Percentiles rank a stretch among this genome's conserved stretches.
phyloP scores from a whole-genome alignment of 208 protist genomes.

The Leishmania tarentolae region DNA sequence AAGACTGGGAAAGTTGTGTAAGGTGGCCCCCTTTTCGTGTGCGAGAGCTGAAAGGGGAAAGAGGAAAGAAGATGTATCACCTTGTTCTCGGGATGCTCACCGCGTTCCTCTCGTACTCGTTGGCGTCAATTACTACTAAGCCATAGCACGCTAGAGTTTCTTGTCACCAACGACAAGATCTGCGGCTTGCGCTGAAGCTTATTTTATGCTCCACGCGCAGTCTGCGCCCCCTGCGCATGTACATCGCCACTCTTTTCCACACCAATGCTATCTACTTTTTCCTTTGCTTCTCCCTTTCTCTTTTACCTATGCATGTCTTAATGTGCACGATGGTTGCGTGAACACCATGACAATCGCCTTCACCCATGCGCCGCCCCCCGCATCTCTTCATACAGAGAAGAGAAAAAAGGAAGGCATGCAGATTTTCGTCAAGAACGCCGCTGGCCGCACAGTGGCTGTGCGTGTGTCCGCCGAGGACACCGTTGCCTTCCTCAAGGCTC shows the following conservation, averaged over 20 bases:
- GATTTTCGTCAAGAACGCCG: constrained; percentile 94
- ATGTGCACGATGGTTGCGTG: background rate
- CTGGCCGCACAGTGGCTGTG: constrained; percentile 90
- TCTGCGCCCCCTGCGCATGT: background rate
- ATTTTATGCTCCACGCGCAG: background rate
- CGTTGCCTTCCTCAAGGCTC: constrained; percentile 79
- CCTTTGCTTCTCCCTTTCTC: background rate
- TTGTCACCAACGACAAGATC: background rate
- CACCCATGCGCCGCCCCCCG: background rate
- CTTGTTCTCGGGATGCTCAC: background rate
- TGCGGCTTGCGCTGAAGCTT: background rate
- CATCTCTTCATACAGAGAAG: background rate
- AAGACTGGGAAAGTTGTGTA: background rate
- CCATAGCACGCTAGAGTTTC: background rate
- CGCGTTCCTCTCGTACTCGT: background rate
- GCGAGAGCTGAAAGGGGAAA: background rate
- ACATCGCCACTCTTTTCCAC: background rate
- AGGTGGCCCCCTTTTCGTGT: background rate
- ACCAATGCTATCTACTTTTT: background rate
- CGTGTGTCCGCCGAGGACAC: constrained; percentile 85
- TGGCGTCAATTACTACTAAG: background rate
- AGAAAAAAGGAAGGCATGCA: constrained; percentile 69
- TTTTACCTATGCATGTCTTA: background rate
- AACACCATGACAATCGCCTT: background rate
- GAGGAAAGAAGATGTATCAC: background rate